Evolutionary conservation across 179 eudicot species (phyloP).

Genomic region (Actinidia polygama): DNA sequence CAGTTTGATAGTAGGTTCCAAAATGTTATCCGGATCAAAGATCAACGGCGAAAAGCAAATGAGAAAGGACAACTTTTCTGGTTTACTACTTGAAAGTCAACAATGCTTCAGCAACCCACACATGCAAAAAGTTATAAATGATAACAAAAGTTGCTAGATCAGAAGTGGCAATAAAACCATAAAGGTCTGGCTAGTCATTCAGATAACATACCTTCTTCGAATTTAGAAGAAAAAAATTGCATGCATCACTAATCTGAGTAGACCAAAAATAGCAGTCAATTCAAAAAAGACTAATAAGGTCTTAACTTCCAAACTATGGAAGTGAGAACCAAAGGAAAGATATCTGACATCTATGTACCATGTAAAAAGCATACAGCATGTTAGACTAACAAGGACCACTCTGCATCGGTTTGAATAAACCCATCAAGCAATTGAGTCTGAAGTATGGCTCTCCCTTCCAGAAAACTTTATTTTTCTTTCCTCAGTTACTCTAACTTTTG

Average conservation of each 20-base stretch:
- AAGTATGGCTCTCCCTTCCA: too few relatives aligned
- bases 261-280: slow-evolving; percentile 4
- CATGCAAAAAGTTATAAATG: background rate
- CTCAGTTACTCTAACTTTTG: too few relatives aligned
- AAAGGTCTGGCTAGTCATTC: background rate
- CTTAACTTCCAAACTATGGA: too few relatives aligned
- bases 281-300: background rate
- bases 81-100: background rate
- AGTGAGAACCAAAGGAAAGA: too few relatives aligned
- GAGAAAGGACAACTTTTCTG: background rate
- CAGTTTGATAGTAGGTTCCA: background rate
- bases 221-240: background rate
- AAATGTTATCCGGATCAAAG: background rate
- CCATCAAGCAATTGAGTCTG: too few relatives aligned
- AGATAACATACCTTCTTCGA: background rate
- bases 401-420: too few relatives aligned
- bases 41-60: background rate
- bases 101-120: slow-evolving; percentile 7
- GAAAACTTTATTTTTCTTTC: too few relatives aligned
- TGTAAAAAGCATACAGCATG: too few relatives aligned
- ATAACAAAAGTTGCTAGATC: background rate
- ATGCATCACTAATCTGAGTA: background rate
- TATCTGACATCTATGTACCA: too few relatives aligned
- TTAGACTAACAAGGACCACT: too few relatives aligned
- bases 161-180: background rate